phyloP scores from a whole-genome alignment of 163 green algal genomes.

The Chlorella variabilis region DNA sequence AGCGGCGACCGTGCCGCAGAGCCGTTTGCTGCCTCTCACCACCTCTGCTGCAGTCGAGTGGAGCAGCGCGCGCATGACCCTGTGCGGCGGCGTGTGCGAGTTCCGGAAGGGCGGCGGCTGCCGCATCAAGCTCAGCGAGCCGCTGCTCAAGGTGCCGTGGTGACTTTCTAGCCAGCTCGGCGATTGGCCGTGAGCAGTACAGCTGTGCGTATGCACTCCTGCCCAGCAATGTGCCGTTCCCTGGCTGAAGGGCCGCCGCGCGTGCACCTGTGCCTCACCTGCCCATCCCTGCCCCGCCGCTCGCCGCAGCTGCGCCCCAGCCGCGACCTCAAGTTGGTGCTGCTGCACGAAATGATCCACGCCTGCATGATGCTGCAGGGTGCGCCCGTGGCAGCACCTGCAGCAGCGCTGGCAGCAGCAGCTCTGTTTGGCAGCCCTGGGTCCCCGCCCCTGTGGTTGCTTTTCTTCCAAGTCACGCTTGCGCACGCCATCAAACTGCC shows the following conservation, averaged over 20 bases:
- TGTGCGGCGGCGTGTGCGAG: conserved; percentile 75
- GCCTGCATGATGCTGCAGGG: conserved; percentile 76
- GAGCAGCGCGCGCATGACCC: conserved; percentile 63
- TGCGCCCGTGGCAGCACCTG: background rate
- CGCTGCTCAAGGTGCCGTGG: conserved; percentile 83
- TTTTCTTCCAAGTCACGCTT: no score
- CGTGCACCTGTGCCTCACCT: no score
- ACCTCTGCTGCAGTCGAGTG: conserved; percentile 56
- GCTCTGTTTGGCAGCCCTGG: no score
- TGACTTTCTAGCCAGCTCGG: no score
- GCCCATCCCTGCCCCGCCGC: no score
- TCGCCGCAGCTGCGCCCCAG: conserved; percentile 65
- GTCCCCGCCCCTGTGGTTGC: no score
- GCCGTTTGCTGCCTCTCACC: background rate
- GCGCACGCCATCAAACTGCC: no score
- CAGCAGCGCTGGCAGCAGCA: background rate
- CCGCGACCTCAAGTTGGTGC: conserved; percentile 80
- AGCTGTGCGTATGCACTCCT: no score
- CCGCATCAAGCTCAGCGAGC: conserved; percentile 82
- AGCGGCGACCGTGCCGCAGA: no score
- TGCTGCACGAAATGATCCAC: conserved; percentile 85
- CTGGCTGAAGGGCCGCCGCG: background rate
- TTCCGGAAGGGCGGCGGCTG: conserved; percentile 59
- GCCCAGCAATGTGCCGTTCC: no score
- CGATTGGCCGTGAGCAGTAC: no score